Evolutionary conservation across 305 asterid genomes (phyloP), one percentile per base, ranked within the genome.

Genomic region (Fraxinus greggii): DNA sequence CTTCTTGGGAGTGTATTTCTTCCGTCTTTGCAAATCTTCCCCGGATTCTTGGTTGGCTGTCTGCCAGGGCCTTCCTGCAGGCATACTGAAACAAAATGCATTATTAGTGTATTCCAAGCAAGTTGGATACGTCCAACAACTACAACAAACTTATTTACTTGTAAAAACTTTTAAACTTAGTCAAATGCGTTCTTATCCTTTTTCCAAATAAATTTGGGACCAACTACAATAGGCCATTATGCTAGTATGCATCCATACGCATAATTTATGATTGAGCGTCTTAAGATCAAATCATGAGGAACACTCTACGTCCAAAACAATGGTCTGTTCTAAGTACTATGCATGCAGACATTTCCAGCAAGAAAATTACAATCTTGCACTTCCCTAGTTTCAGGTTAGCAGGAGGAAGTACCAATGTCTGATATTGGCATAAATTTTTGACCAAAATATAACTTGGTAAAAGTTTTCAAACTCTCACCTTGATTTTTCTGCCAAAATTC

Each of bases 61-160:
- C 98, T 0, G 98, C 98, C 84, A 95, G 84, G 5, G 97, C 98
- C 88, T 95, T 95, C 95, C 98, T 90, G 94, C 98, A 95, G 75
- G 98, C 98, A 75, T 95, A 95, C 98, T 95, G 93, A 67, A 72
- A 80, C 40, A 5, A 84, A 81, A 24, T 45, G 54, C 56, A 77
- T 19, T 23, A 77, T 83, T 45, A 80, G 85, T 21, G 63, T 15
- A 59, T 23, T 21, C 78, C 72, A 12, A 56, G 4, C 67, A 56
- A 56, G 67, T 56, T 56, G 13, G 21, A 19, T 7, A 7, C 13
- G 1, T 19, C 28, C 19, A 70, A 31, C 75, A 70, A 70, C 31
- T 12, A 67, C 19, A 28, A 67, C 1, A 29, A 70, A 31, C 75
- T 17, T 70, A 8, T 23, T 23, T 61, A 61, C 17, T 23, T 13